These are phyloP conservation scores for Coemansia sp. DNA, from an alignment of 371 early-diverging fungal genomes.

Conservation along the genomic window DNA sequence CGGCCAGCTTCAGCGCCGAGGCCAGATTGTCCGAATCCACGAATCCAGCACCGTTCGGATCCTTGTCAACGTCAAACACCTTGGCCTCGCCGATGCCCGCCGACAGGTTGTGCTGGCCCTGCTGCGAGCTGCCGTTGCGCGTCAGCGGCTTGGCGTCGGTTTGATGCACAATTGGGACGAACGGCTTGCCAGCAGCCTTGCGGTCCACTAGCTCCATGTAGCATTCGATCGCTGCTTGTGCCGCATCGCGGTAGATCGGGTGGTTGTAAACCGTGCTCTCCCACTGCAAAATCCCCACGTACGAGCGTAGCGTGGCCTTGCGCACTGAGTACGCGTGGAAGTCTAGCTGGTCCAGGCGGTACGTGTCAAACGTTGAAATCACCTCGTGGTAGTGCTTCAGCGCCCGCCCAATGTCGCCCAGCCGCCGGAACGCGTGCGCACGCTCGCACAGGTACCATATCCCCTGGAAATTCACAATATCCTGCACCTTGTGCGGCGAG, in stretches of 20 bases:
- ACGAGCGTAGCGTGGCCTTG: constrained; percentile 85
- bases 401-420: constrained; percentile 74
- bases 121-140: constrained; percentile 64
- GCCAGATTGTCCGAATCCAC: constrained; percentile 63
- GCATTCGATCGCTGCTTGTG: constrained; percentile 70
- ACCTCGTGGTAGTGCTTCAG: constrained; percentile 85
- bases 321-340: constrained; percentile 94
- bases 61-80: constrained; percentile 59
- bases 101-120: constrained; percentile 59
- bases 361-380: constrained; percentile 76
- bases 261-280: constrained; percentile 76
- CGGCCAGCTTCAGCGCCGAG: constrained; percentile 75
- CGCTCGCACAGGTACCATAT: constrained; percentile 83
- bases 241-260: constrained; percentile 74
- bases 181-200: constrained; percentile 22
- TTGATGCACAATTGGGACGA: constrained; percentile 50
- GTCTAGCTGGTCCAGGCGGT: constrained; percentile 94
- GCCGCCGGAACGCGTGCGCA: constrained; percentile 69
- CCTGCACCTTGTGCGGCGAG: constrained; percentile 69
- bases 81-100: constrained; percentile 55
- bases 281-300: constrained; percentile 73
- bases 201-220: constrained; percentile 71
- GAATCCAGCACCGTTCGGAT: constrained; percentile 69
- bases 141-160: constrained; percentile 55
- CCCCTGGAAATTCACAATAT: constrained; percentile 89